Base-by-base conservation (phyloP, 2,329 filamentous ascomycete genomes). In the Eutypella sp. region DNA sequence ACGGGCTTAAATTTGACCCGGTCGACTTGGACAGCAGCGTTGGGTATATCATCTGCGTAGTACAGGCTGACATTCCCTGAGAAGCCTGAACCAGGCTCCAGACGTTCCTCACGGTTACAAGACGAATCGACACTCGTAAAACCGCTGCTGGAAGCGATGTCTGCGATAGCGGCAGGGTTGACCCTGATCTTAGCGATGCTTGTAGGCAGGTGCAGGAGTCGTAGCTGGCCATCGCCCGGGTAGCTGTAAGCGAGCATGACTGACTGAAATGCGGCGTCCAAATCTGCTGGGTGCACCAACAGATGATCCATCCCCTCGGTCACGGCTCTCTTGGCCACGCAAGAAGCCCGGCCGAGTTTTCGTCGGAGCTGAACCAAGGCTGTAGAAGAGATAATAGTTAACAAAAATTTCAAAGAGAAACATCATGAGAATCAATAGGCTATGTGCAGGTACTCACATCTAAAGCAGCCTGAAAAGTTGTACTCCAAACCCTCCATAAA, bases 251-350 rank as follows among this genome's bases (percentile, higher is more conserved):
- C 64, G 2, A 57, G 51, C 18, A 65, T 38, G 16, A 60, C 47
- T 1, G 57, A 49, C 41, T 68, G 65, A 13, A 68, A 50, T 1
- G 59, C 58, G 15, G 51, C 55, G 38, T 68, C 65, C 1, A 67
- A 47, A 11, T 49, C 36, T 1, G 50, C 55, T 2, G 65, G 65
- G 43, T 67, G 61, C 7, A 64, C 19, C 8, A 40, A 25, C 19
- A 45, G 24, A 19, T 9, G 11, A 2, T 15, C n/a, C 13, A 16
- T 16, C 3, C 10, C 33, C 13, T n/a, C n/a, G 13, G 11, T 9
- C 33, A 16, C 3, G 8, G 13, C n/a, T 16, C 20, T 25, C 24
- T 25, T 19, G 27, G 29, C 38, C 11, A 46, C 13, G 22, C 25
- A 41, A 13, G 38, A 41, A 3, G 44, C 10, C 8, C n/a, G 10